These are phyloP conservation scores for Aspergillus eucalypticola DNA, from an alignment of 2,329 filamentous ascomycete species.

Conservation along the genomic window DNA sequence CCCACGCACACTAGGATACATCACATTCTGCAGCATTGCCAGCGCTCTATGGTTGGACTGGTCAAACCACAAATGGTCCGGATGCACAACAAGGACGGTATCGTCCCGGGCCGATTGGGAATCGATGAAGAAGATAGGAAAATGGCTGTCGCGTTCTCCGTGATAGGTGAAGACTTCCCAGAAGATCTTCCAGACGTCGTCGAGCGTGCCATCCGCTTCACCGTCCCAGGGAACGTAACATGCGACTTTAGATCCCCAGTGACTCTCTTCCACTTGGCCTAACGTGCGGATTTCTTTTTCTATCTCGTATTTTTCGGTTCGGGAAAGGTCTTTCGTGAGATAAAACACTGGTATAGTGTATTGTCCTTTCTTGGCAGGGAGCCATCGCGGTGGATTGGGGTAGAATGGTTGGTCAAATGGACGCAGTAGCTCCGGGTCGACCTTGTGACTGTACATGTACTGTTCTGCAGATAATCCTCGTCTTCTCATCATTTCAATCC, in stretches of 20 bases:
- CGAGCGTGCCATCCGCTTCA: background rate
- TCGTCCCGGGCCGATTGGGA: background rate
- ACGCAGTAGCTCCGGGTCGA: background rate
- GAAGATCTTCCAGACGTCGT: constrained; percentile 8
- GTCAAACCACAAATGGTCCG: background rate
- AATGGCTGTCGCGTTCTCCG: too few relatives aligned
- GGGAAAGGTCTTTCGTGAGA: background rate
- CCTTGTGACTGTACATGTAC: background rate
- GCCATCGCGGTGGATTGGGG: background rate
- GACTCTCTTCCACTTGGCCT: background rate
- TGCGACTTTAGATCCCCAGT: background rate
- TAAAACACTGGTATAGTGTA: background rate
- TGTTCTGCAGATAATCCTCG: too few relatives aligned
- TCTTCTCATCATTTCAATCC: background rate
- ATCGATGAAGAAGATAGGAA: background rate
- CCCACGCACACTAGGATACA: background rate
- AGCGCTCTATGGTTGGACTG: background rate
- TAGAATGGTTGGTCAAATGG: background rate
- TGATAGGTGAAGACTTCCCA: background rate
- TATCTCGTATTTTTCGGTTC: background rate
- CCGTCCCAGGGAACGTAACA: background rate
- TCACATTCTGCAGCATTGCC: background rate
- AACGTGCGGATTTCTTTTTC: background rate
- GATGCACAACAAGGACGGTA: background rate
- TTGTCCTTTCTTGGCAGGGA: background rate